Evolutionary conservation across 805 yeast genomes (phyloP).

Genomic region (Ogataea trehaloabstinens): DNA sequence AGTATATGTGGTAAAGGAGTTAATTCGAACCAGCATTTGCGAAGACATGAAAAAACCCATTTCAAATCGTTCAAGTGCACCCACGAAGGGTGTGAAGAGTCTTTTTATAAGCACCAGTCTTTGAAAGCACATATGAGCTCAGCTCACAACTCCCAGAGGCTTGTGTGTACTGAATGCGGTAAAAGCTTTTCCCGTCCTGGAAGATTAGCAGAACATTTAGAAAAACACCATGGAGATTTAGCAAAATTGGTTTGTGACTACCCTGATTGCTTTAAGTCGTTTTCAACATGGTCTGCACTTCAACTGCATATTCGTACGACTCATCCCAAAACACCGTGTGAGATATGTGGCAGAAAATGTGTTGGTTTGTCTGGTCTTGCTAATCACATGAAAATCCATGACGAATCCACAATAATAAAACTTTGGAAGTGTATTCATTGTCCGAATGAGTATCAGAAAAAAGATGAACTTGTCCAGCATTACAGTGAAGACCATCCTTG

Average conservation of each 20-base stretch:
- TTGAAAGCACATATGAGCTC: conserved; percentile 67
- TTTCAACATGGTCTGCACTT: conserved; percentile 71
- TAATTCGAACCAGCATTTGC: conserved; percentile 74
- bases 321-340: conserved; percentile 70
- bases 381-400: conserved; percentile 75
- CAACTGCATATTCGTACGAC: conserved; percentile 67
- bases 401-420: conserved; percentile 46
- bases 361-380: conserved; percentile 68
- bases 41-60: conserved; percentile 82
- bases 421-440: conserved; percentile 70
- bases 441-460: conserved; percentile 47
- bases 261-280: conserved; percentile 57
- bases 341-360: conserved; percentile 65
- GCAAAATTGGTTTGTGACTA: conserved; percentile 57
- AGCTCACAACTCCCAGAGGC: conserved; percentile 53
- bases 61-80: conserved; percentile 61
- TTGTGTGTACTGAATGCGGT: conserved; percentile 62
- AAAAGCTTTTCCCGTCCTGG: conserved; percentile 63
- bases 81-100: conserved; percentile 58
- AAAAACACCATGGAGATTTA: conserved; percentile 55
- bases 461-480: conserved; percentile 57
- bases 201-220: conserved; percentile 63
- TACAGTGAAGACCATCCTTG: conserved; percentile 42
- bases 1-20: conserved; percentile 78
- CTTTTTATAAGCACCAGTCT: conserved; percentile 74